phyloP scores from a whole-genome alignment of 371 early-diverging fungal species.

The Saksenaea vasiformis region DNA sequence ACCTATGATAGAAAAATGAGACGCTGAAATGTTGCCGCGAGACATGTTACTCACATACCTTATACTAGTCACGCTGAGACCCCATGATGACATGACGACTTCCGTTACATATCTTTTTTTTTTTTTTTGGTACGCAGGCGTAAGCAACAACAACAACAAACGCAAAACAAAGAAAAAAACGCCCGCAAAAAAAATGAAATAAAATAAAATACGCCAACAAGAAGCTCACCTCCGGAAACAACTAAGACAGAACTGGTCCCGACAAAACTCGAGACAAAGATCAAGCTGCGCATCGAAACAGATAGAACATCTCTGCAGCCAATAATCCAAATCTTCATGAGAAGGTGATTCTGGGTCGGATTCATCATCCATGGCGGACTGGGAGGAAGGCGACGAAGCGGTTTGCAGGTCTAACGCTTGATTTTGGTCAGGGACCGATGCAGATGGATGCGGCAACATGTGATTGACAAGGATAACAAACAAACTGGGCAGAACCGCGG shows the following conservation, averaged over 20 bases:
- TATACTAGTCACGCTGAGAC: constrained; percentile 64
- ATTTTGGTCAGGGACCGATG: constrained; percentile 2
- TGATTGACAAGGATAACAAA: constrained; percentile 17
- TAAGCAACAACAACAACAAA: not conserved
- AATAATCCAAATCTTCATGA: constrained; percentile 54
- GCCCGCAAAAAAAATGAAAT: not conserved
- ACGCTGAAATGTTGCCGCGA: constrained; percentile 66
- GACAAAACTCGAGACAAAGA: constrained; percentile 63
- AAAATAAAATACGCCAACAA: not conserved
- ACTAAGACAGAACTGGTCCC: constrained; percentile 68
- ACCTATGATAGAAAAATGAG: constrained; percentile 63
- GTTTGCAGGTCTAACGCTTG: constrained; percentile 7
- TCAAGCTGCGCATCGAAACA: constrained; percentile 70
- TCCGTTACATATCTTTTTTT: constrained; percentile 61
- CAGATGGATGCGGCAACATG: constrained; percentile 11
- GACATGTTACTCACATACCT: constrained; percentile 53
- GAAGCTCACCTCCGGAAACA: constrained; percentile 60
- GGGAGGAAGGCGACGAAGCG: constrained; percentile 10
- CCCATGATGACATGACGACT: constrained; percentile 71
- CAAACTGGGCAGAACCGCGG: constrained; percentile 12
- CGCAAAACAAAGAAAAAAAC: constrained; percentile 1
- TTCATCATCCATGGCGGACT: constrained; percentile 22
- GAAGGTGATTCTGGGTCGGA: constrained; percentile 2
- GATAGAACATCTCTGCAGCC: constrained; percentile 66
- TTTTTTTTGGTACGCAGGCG: not conserved